Evolutionary conservation across 768 basidiomycete genomes (phyloP), one percentile per base, ranked within the genome.

Genomic region (Melanogaster broomeanus): DNA sequence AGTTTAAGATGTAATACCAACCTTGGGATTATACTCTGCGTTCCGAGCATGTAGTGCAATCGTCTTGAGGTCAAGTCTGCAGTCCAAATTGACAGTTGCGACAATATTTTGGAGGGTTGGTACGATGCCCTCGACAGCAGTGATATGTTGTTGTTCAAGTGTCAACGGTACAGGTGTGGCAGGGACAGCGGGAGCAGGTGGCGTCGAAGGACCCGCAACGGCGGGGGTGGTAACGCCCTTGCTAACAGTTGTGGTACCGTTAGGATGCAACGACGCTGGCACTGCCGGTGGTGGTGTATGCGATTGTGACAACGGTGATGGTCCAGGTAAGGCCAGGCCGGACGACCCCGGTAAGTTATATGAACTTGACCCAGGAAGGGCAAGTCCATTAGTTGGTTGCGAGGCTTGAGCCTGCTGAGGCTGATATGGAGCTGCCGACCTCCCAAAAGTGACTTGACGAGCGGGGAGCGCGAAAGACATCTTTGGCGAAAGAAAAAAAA

Each of bases 51-150:
- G 96, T 52, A 98, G 74, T 10, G 97, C 96, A 53, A 98, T 99
- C 47, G 97, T 98, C 82, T 99, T 99, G 48, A 99, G 77, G 70
- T 98, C 97, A 43, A 99, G 79, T 35, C 95, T 84, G 58, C 95
- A 98, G 70, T 97, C 96, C 24, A 99, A 82, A 65, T 98, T 98
- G 70, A 98, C 96, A 6, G 97, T 99, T 6, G 97, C 96, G 59
- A 99, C 97, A 54, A 98, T 98, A 74, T 98, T 99, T 82, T 99
- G 96, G 45, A 99, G 80, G 2, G 94, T 98, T n/a, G 96, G 97
- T 8, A 98, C 96, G 61, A 98, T 95, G 52, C 96, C 97, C 70
- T 97, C 92, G 16, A 96, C 94, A 38, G 93, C 93, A 15, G 94
- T 97, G 61, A 98, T 96, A 67, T 96, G 90, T 62, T 93, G 91